Percentiles rank a stretch among this genome's conserved stretches.
These are phyloP conservation scores for Tetrahymena elliotti DNA, from an alignment of 73 alveolate genomes.

Conservation along the genomic window DNA sequence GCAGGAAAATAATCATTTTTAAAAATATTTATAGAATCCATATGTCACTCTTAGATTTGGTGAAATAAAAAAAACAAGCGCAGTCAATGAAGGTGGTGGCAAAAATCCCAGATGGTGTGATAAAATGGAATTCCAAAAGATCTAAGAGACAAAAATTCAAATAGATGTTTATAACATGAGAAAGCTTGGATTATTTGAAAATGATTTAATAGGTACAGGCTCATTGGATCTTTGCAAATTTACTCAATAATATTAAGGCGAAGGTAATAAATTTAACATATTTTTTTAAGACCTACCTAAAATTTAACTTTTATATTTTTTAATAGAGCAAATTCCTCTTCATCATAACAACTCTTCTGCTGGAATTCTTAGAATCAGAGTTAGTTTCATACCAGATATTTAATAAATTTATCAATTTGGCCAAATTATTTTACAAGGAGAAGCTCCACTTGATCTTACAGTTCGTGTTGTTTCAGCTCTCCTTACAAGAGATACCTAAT, in stretches of 20 bases:
- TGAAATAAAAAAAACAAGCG: background rate
- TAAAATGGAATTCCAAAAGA: background rate
- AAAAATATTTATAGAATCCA: background rate
- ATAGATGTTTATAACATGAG: background rate
- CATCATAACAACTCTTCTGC: background rate
- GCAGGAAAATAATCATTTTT: background rate
- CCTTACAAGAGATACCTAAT: background rate
- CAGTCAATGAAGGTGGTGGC: background rate
- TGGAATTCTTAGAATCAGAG: background rate
- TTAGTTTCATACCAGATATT: background rate
- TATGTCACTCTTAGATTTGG: background rate
- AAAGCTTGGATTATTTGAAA: background rate
- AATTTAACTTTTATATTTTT: background rate
- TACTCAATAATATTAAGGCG: background rate
- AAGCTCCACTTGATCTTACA: background rate
- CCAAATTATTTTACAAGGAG: background rate
- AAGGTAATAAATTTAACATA: background rate
- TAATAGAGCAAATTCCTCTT: background rate
- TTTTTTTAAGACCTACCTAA: background rate
- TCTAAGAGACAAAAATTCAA: background rate
- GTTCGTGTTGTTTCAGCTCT: background rate
- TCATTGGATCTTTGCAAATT: background rate
- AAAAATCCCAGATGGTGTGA: background rate
- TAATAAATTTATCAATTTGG: background rate
- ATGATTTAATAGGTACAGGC: background rate